Evolutionary conservation across 495 filamentous ascomycete genomes (phyloP).

Genomic region (Lophiotrema nucula): DNA sequence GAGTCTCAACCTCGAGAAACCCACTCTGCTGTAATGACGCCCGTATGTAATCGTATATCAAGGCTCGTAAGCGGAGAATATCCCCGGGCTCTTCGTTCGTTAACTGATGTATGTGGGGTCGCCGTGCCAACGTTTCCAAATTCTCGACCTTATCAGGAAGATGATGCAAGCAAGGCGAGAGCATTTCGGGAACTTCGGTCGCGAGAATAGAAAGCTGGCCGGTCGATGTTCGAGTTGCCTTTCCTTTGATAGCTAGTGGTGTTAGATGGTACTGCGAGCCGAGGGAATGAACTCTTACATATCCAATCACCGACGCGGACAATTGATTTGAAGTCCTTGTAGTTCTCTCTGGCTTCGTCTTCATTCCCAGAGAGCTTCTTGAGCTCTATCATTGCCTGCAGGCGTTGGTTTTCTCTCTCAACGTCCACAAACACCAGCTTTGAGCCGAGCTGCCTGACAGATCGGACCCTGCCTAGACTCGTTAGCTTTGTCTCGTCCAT

Average conservation of each 20-base stretch:
- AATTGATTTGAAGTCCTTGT: constrained; percentile 59
- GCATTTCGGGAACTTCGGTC: constrained; percentile 62
- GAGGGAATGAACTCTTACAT: constrained; percentile 52
- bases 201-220: constrained; percentile 79
- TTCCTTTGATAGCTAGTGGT: constrained; percentile 55
- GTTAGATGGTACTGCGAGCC: neutral
- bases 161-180: constrained; percentile 74
- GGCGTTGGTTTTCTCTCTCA: constrained; percentile 58
- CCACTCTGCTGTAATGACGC: constrained; percentile 66
- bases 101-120: constrained; percentile 79
- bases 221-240: constrained; percentile 64
- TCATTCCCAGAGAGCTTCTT: constrained; percentile 49
- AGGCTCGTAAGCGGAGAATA: constrained; percentile 68
- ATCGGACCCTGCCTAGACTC: constrained; percentile 61
- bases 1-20: constrained; percentile 87
- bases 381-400: constrained; percentile 74
- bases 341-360: constrained; percentile 44
- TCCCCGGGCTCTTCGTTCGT: constrained; percentile 65
- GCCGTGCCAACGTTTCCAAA: constrained; percentile 62
- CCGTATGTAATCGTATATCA: constrained; percentile 71
- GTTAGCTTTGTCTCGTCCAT: constrained; percentile 27
- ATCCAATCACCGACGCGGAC: constrained; percentile 75
- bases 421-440: constrained; percentile 86
- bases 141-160: constrained; percentile 65
- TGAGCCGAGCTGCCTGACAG: constrained; percentile 57